Evolutionary conservation across 2,329 filamentous ascomycete species (phyloP).

Genomic region (Colletotrichum filicis): DNA sequence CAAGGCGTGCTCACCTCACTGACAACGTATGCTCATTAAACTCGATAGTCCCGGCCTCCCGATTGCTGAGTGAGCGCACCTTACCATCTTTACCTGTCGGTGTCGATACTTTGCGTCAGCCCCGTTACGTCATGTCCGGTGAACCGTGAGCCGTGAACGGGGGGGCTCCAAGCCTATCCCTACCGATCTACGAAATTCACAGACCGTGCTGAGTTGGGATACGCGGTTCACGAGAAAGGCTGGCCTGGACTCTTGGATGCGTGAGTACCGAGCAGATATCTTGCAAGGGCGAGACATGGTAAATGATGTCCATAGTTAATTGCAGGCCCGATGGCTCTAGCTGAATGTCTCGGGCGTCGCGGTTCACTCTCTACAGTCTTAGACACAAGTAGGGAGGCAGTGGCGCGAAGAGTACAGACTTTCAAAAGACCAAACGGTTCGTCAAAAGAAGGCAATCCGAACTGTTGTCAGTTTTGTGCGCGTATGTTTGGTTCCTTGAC

Average conservation of each 20-base stretch:
- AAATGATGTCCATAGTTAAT: neutral
- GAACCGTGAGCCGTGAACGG: neutral
- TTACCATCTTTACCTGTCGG: neutral
- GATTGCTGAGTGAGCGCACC: neutral
- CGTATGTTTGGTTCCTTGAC: neutral
- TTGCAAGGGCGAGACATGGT: neutral
- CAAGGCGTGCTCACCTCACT: neutral
- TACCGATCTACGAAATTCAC: slow-evolving; percentile 1
- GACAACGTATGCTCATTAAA: neutral
- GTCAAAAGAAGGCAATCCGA: neutral
- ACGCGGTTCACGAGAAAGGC: neutral
- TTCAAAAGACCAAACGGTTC: slow-evolving; percentile 2
- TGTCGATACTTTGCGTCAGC: slow-evolving; percentile 5
- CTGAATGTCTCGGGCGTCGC: neutral
- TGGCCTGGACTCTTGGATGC: neutral
- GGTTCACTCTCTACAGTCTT: neutral
- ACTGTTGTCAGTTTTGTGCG: neutral
- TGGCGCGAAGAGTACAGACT: neutral
- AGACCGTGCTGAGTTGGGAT: too few relatives aligned
- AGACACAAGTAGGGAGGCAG: neutral
- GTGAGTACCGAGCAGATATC: neutral
- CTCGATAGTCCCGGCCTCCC: neutral
- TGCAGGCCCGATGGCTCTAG: too few relatives aligned
- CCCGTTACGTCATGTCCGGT: slow-evolving; percentile 20
- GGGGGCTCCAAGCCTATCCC: neutral